Evolutionary conservation across 306 rosid species (phyloP), one percentile per base, ranked within the genome.

Genomic region (Vigna unguiculata): DNA sequence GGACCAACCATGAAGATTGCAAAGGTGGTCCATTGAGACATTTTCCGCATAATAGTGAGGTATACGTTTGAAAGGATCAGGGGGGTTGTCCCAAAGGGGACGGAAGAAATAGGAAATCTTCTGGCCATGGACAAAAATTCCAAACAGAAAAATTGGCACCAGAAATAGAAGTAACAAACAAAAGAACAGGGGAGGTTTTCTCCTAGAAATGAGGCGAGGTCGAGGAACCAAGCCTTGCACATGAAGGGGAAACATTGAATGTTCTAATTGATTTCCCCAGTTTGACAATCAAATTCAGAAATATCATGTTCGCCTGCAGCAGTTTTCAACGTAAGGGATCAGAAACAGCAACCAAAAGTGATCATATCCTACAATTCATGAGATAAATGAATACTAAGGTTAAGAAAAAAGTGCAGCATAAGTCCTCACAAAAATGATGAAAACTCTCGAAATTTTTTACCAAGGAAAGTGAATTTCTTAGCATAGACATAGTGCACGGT

Each of bases 1-100:
- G 4, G 99, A 85, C 99, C 97, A 92, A 63, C 88, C 97, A 59
- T 95, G 97, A 52, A 95, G 96, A 22, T 7, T 83, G 83, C 97
- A 95, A 25, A 95, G 97, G 63, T 89, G 93, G 63, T 83, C 89
- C 90, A 86, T 77, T 1, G 96, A 88, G 52, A 92, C 89, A 83
- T 95, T 92, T 78, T 95, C 97, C 25, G 97, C 99, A 72, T 95
- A 92, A 70, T 85, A 95, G 86, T 95, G 97, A 11, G 97, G 91
- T 32, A 95, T 74, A 17, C 24, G 80, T 6, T 19, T 72, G 83
- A 95, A 92, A 58, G 97, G 88, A 52, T 49, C 12, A 2, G 97
- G 96, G 2, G 97, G 92, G 12, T 47, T 80, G 84, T 92, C 99
- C 99, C 99, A 95, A 54, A 95, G 89, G 2, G 99, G 99, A 19